Base-by-base conservation (phyloP, 2,329 filamentous ascomycete species). In the Graphilbum ipis-grandicollis region DNA sequence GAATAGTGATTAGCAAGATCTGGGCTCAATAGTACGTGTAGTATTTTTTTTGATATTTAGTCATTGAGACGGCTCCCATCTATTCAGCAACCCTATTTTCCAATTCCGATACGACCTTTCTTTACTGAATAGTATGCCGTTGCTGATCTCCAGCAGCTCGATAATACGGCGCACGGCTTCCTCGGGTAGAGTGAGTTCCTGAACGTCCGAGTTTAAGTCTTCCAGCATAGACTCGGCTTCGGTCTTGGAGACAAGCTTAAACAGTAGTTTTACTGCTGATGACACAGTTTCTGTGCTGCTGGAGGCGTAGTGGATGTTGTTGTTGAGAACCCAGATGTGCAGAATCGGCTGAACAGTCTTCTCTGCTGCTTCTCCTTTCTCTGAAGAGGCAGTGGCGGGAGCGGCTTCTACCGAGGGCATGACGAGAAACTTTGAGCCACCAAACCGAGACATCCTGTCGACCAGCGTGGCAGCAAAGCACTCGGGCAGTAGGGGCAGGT, bases 91-190 rank as follows among this genome's bases (percentile, higher is more conserved):
- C 2, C 74, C 75, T 5, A 83, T 72, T 19, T 65, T 63, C 77
- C 77, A 84, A n/a, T 65, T 68, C 48, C 69, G 62, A 44, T 80
- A 79, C 21, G 47, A 56, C 39, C 71, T 61, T 41, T 76, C 70
- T 9, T 57, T 57, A 1, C 45, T 49, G 2, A 78, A 77, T 9
- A 83, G 50, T 14, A 72, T 48, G 3, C 42, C 31, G 26, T 62
- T 68, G 44, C 66, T 74, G 8, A 48, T 48, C 10, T 56, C 49
- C 19, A 84, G 54, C 9, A 52, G 55, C 6, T 47, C 42, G 2
- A 52, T 45, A 7, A 76, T 52, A 22, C 56, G 55, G 5, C 50
- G 39, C 21, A 76, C 68, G 5, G 69, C 60, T 5, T 59, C 54
- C 2, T 42, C 43, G 0, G 75, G 71, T 23, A 81, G 52, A 22